These are phyloP conservation scores for Penicillium crystallinum DNA, from an alignment of 495 filamentous ascomycete genomes.

Conservation along the genomic window DNA sequence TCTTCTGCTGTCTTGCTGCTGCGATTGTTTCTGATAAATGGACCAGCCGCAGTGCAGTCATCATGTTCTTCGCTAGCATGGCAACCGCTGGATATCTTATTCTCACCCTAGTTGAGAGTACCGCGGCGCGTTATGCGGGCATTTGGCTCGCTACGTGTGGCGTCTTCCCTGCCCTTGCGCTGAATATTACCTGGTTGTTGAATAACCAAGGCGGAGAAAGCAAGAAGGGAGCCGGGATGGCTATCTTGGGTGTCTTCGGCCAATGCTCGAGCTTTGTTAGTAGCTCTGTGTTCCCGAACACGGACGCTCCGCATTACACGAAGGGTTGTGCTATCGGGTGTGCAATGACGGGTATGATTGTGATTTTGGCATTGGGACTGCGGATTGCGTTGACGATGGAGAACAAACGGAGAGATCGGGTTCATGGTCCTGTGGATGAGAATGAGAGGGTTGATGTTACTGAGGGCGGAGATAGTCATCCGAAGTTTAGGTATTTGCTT, in stretches of 20 bases:
- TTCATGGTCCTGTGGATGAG: constrained; percentile 21
- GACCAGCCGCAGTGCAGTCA: constrained; percentile 56
- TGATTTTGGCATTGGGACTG: constrained; percentile 22
- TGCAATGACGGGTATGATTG: constrained; percentile 27
- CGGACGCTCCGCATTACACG: constrained; percentile 24
- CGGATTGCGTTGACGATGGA: constrained; percentile 22
- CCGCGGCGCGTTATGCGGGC: constrained; percentile 52
- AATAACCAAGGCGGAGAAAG: constrained; percentile 56
- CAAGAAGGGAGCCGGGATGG: constrained; percentile 29
- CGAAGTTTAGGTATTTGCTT: constrained; percentile 25
- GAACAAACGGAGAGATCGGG: constrained; percentile 24
- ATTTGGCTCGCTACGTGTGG: constrained; percentile 61
- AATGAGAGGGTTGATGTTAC: constrained; percentile 26
- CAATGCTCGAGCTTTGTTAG: constrained; percentile 28
- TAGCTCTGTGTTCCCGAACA: constrained; percentile 22
- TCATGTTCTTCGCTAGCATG: constrained; percentile 51
- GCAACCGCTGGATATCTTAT: constrained; percentile 65
- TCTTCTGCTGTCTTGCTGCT: constrained; percentile 54
- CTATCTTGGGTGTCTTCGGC: constrained; percentile 28
- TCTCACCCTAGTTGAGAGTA: constrained; percentile 41
- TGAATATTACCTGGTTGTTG: constrained; percentile 61
- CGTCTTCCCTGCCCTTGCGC: constrained; percentile 54
- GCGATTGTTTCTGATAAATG: constrained; percentile 61
- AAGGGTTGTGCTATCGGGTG: constrained; percentile 25
- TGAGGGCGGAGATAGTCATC: constrained; percentile 19